Percentiles rank a stretch among this genome's conserved stretches.
Conservation (phyloP, 345 rosid species). For the Salix koriyanagi region DNA sequence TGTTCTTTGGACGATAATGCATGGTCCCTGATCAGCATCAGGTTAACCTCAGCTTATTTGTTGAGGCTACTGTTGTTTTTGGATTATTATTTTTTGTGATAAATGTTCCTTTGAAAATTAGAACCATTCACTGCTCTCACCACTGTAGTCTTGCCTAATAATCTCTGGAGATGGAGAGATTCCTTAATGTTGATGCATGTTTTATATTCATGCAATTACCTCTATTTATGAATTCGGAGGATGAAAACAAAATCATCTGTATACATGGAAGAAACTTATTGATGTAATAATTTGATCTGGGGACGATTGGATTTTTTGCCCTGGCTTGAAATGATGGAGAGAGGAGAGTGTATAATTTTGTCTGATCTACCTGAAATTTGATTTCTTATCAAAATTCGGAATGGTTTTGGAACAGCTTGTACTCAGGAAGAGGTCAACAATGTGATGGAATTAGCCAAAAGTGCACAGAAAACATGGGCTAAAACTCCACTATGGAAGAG, state of each 20-base stretch:
- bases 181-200: not conserved
- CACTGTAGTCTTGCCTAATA: not conserved
- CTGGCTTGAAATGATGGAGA: not conserved
- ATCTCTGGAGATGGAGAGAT: not conserved
- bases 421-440: conserved; percentile 95
- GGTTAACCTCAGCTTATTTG: no score
- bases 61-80: no score
- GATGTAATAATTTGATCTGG: not conserved
- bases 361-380: not conserved
- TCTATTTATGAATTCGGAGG: not conserved
- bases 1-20: not conserved
- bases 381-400: no score
- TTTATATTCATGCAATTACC: not conserved
- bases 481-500: conserved; percentile 98
- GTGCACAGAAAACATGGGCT: conserved; percentile 87
- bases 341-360: not conserved
- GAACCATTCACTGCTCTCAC: no score
- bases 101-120: not conserved
- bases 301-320: not conserved
- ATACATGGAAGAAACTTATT: not conserved
- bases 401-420: conserved; percentile 52
- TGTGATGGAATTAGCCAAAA: conserved; percentile 75
- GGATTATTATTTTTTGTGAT: not conserved
- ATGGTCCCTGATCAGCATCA: not conserved
- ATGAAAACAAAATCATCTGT: not conserved